Evolutionary conservation across 169 alveolate species (phyloP).

Genomic region (Plasmodium reichenowi): DNA sequence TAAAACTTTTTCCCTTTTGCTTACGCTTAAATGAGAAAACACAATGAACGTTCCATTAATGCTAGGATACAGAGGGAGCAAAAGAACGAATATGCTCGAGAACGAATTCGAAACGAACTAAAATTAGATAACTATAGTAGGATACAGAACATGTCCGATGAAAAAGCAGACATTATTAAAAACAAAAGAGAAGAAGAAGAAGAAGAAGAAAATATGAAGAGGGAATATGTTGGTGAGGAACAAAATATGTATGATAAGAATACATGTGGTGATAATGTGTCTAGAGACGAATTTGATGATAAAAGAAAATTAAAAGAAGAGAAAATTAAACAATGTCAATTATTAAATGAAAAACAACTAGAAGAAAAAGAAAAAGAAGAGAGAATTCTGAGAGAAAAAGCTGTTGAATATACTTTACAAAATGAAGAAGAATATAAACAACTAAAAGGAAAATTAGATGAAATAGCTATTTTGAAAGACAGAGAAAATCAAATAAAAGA

Average conservation of each 20-base stretch:
- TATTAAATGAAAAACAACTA: slow-evolving; percentile 55
- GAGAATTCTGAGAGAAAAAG: slow-evolving; percentile 39
- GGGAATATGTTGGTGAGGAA: slow-evolving; percentile 16
- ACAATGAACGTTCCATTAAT: slow-evolving; percentile 54
- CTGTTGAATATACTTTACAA: slow-evolving; percentile 55
- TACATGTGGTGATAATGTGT: not conserved
- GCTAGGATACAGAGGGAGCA: slow-evolving; percentile 72
- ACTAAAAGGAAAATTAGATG: slow-evolving; percentile 60
- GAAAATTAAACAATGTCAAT: slow-evolving; percentile 23
- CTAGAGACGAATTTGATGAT: slow-evolving; percentile 37
- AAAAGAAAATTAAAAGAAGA: slow-evolving; percentile 34
- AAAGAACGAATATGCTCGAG: slow-evolving; percentile 69
- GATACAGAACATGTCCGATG: slow-evolving; percentile 46
- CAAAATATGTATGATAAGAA: slow-evolving; percentile 2
- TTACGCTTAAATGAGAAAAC: slow-evolving; percentile 46
- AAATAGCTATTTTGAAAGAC: slow-evolving; percentile 43
- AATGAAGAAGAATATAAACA: slow-evolving; percentile 66
- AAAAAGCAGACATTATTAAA: slow-evolving; percentile 54
- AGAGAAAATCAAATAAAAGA: slow-evolving; percentile 73
- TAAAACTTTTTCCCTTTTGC: not conserved
- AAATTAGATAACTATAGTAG: slow-evolving; percentile 64
- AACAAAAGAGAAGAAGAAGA: slow-evolving; percentile 36
- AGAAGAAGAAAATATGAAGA: slow-evolving; percentile 8
- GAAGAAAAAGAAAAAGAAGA: slow-evolving; percentile 66
- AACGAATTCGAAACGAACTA: slow-evolving; percentile 41